Conservation (phyloP, 306 rosid species). For the Mimosa pudica region DNA sequence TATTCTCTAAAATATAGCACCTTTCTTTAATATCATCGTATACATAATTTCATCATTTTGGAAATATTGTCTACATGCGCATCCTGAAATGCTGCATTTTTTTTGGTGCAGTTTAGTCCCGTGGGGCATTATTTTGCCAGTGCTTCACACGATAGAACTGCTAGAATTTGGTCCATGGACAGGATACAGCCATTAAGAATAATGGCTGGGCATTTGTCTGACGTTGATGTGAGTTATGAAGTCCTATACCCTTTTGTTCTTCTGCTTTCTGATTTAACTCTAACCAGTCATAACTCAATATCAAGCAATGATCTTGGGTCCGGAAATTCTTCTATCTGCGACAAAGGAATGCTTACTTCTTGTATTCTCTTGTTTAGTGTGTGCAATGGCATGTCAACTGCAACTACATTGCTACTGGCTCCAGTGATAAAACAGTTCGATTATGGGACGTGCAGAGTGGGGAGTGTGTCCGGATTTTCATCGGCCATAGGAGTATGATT, state of each 20-base stretch:
- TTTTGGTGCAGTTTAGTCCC: slow-evolving; percentile 86
- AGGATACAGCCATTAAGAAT: slow-evolving; percentile 89
- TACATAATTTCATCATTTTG: too few relatives aligned
- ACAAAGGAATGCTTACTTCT: slow-evolving; percentile 19
- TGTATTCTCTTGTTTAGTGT: slow-evolving; percentile 50
- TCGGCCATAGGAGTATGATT: slow-evolving; percentile 96
- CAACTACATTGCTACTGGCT: slow-evolving; percentile 97
- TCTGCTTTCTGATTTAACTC: slow-evolving; percentile 3
- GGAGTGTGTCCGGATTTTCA: slow-evolving; percentile 90
- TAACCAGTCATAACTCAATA: background rate
- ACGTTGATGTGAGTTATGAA: slow-evolving; percentile 81
- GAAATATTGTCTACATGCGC: slow-evolving; percentile 11
- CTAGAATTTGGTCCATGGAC: slow-evolving; percentile 96
- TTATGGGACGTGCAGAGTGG: slow-evolving; percentile 98
- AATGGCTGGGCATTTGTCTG: slow-evolving; percentile 98
- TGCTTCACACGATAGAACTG: slow-evolving; percentile 95
- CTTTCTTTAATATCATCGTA: background rate
- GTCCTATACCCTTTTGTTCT: slow-evolving; percentile 21
- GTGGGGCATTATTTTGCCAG: slow-evolving; percentile 97
- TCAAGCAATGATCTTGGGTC: background rate
- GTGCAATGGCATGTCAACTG: slow-evolving; percentile 99
- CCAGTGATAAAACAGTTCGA: slow-evolving; percentile 94
- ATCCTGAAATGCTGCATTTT: slow-evolving; percentile 20
- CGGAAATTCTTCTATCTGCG: background rate
- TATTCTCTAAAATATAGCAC: slow-evolving; percentile 3